Percentiles rank a stretch among this genome's conserved stretches.
phyloP scores from a whole-genome alignment of 1,284 basidiomycete genomes.

The Coniophora puteana region DNA sequence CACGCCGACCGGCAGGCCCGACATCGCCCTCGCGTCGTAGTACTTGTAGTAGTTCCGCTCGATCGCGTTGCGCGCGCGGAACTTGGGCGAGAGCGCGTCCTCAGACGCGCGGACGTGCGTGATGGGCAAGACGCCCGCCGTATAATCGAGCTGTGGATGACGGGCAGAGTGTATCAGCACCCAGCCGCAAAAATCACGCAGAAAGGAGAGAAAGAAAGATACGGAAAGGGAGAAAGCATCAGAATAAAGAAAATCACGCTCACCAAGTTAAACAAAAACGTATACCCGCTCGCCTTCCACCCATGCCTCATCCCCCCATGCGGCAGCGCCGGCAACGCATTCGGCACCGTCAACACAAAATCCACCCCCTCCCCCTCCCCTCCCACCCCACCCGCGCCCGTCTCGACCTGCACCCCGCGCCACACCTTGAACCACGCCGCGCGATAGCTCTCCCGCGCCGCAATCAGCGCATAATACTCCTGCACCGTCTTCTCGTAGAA shows the following conservation, averaged over 20 bases:
- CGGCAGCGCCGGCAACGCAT: slow-evolving; percentile 54
- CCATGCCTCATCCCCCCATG: slow-evolving; percentile 39
- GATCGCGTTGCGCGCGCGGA: slow-evolving; percentile 28
- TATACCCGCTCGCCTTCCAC: slow-evolving; percentile 39
- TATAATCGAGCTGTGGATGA: slow-evolving; percentile 45
- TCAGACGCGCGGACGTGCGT: slow-evolving; percentile 42
- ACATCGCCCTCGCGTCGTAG: slow-evolving; percentile 60
- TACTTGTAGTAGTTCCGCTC: slow-evolving; percentile 37
- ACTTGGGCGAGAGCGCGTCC: slow-evolving; percentile 33
- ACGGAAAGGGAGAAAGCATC: too few relatives aligned
- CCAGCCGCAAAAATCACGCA: not conserved
- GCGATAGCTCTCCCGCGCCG: slow-evolving; percentile 39
- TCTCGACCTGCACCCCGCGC: slow-evolving; percentile 30
- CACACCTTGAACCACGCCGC: slow-evolving; percentile 46
- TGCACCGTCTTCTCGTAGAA: slow-evolving; percentile 38
- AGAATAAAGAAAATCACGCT: slow-evolving; percentile 12
- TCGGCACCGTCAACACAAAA: slow-evolving; percentile 57
- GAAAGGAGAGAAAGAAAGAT: not conserved
- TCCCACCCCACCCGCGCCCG: slow-evolving; percentile 27
- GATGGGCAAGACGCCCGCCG: slow-evolving; percentile 58
- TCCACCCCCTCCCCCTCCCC: slow-evolving; percentile 56
- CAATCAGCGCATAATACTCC: slow-evolving; percentile 42
- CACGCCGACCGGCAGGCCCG: slow-evolving; percentile 63
- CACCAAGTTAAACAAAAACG: slow-evolving; percentile 42
- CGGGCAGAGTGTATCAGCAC: not conserved